These are phyloP conservation scores for Entelexis sorbosivorans DNA, from an alignment of 1,139 yeast genomes.

Conservation along the genomic window DNA sequence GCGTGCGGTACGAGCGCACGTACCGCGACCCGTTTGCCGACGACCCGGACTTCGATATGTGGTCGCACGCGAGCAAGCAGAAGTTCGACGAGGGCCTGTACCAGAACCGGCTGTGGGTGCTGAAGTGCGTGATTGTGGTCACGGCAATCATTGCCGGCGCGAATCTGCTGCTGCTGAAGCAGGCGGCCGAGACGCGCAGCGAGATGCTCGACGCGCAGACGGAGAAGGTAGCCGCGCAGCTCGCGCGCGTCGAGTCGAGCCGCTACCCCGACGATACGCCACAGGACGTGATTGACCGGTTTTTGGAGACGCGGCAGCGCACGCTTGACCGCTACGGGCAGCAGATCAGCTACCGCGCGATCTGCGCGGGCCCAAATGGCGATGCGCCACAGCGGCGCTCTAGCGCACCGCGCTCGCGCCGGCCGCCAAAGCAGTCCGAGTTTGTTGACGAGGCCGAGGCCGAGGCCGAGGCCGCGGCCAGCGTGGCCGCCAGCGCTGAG, in stretches of 20 bases:
- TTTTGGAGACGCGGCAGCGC: constrained; percentile 26
- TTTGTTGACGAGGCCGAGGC: too few relatives aligned
- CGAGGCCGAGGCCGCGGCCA: too few relatives aligned
- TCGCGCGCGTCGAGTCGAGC: constrained; percentile 24
- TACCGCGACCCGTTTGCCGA: constrained; percentile 17
- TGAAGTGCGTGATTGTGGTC: constrained; percentile 22
- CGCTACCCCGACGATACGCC: constrained; percentile 25
- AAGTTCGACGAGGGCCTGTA: constrained; percentile 27
- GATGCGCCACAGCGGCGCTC: not conserved
- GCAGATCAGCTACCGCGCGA: constrained; percentile 11
- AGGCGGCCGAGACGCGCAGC: constrained; percentile 23
- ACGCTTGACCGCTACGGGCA: constrained; percentile 21
- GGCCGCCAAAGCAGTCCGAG: not conserved
- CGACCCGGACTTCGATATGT: constrained; percentile 7
- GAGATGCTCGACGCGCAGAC: constrained; percentile 22
- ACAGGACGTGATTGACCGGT: constrained; percentile 28
- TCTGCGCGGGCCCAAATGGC: not conserved
- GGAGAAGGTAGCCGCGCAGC: constrained; percentile 23
- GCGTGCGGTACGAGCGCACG: constrained; percentile 1
- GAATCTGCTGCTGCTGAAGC: constrained; percentile 26
- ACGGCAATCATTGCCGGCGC: constrained; percentile 25
- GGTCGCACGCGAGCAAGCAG: constrained; percentile 23
- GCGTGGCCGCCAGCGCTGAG: too few relatives aligned
- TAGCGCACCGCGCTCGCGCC: not conserved
- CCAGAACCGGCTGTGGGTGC: constrained; percentile 27